Evolutionary conservation across 768 basidiomycete genomes (phyloP).

Genomic region (Lentinula aciculospora): DNA sequence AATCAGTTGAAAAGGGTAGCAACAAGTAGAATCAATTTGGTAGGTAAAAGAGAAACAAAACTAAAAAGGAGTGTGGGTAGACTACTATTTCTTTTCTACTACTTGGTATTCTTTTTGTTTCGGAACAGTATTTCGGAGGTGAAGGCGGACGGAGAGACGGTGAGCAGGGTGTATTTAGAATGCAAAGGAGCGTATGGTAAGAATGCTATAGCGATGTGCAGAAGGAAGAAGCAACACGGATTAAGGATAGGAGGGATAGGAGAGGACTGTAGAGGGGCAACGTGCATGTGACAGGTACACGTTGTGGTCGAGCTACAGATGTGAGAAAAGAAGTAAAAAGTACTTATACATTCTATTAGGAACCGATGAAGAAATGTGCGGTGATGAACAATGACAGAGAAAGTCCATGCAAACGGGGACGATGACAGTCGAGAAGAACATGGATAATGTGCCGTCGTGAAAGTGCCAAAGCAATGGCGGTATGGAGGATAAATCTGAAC

Average conservation of each 20-base stretch:
- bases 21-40: not conserved
- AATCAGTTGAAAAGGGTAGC: not conserved
- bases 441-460: not conserved
- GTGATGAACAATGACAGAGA: not conserved
- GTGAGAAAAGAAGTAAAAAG: not conserved
- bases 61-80: not conserved
- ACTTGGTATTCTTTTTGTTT: not conserved
- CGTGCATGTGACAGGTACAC: not conserved
- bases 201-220: not conserved
- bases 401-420: conserved; percentile 1
- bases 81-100: not conserved
- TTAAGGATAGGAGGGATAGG: not conserved
- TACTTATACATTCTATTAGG: conserved; percentile 3
- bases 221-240: not conserved
- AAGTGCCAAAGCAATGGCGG: conserved; percentile 1
- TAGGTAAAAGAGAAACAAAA: conserved; percentile 2
- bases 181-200: not conserved
- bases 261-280: not conserved
- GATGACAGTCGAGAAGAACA: not conserved
- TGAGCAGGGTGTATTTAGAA: not conserved
- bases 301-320: not conserved
- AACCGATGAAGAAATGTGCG: conserved; percentile 3
- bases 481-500: not conserved
- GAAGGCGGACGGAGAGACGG: too few relatives aligned
- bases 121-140: not conserved